Evolutionary conservation across 139 green algal species (phyloP), one percentile per base, ranked within the genome.

Genomic region (Chlamydomonas sphaeroides): DNA sequence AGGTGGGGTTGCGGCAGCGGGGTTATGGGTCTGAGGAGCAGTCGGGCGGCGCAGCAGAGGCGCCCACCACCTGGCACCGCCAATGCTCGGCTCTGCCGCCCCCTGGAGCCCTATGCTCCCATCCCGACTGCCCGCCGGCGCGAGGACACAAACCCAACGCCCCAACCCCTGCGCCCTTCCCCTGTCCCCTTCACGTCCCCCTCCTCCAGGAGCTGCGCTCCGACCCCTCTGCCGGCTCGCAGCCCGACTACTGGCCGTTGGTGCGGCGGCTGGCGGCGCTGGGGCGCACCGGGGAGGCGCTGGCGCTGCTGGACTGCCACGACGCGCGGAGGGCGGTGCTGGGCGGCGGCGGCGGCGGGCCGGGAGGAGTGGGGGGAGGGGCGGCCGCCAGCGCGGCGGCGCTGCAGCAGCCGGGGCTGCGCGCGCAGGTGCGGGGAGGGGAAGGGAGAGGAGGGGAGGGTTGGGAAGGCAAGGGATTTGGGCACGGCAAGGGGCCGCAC

Each of bases 281-380:
- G 36, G 92, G 92, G 23, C 94, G 91, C 78, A 73, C 89, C 0
- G 79, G 74, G 2, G 84, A 90, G 35, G 92, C 92, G 28, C 62
- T 92, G 32, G 71, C 87, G 39, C 80, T 95, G 73, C 81, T 95
- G 80, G 83, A 82, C 20, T 57, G 87, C 41, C 92, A 94, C 66
- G 65, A 72, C 11, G 72, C 66, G 21, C 48, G 48, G 73, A 7
- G 14, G 59, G 56, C 30, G 32, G 42, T 73, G 45, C 42, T 42
- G 42, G 57, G 41, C 28, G 42, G 45, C 2, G 42, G 70, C 20
- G 28, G 25, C 21, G 45, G 5, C 45, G 4, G 39, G 4, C 33
- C 15, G 33, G 33, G 36, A 30, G 28, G 26, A 26, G 26, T 33
- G 56, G 56, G 8, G 26, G 17, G n/a, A 26, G 42, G 17, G n/a